Percentiles rank a stretch among this genome's conserved stretches.
phyloP scores from a whole-genome alignment of 2,329 filamentous ascomycete species.

The Xylaria sp. region DNA sequence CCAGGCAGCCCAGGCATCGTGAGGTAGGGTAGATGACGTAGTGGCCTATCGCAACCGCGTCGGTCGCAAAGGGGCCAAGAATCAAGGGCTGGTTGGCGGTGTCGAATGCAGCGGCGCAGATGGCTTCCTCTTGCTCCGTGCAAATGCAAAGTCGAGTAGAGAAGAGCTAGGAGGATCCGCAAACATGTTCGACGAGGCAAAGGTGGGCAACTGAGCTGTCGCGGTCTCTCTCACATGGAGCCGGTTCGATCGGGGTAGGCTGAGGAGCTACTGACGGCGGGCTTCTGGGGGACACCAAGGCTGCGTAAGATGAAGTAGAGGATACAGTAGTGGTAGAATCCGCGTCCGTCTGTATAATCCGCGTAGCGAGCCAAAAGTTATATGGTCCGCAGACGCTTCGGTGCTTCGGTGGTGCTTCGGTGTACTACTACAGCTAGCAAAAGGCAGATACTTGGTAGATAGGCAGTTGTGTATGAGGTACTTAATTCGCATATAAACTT shows the following conservation, averaged over 20 bases:
- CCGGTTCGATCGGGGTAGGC: constrained; percentile 33
- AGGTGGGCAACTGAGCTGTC: constrained; percentile 33
- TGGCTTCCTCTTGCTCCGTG: constrained; percentile 49
- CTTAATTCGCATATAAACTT: too few relatives aligned
- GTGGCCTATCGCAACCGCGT: constrained; percentile 24
- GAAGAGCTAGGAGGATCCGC: constrained; percentile 47
- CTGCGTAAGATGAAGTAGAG: not conserved
- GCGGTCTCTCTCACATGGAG: constrained; percentile 47
- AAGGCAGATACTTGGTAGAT: too few relatives aligned
- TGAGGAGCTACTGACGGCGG: constrained; percentile 17
- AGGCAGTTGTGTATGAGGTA: not conserved
- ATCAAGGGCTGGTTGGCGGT: constrained; percentile 25
- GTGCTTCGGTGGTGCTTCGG: too few relatives aligned
- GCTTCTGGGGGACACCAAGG: not conserved
- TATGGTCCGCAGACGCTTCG: constrained; percentile 18
- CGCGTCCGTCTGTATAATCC: constrained; percentile 12
- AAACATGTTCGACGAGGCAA: constrained; percentile 49
- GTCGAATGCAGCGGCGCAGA: constrained; percentile 27
- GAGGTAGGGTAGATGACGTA: constrained; percentile 28
- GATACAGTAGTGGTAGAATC: not conserved
- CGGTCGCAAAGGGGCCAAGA: constrained; percentile 29
- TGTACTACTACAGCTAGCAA: not conserved
- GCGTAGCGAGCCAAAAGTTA: constrained; percentile 18
- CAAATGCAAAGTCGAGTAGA: constrained; percentile 47
- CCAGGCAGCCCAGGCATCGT: constrained; percentile 67